These are phyloP conservation scores for Allomyces macrogynus DNA, from an alignment of 192 early-diverging fungal genomes.

Conservation along the genomic window DNA sequence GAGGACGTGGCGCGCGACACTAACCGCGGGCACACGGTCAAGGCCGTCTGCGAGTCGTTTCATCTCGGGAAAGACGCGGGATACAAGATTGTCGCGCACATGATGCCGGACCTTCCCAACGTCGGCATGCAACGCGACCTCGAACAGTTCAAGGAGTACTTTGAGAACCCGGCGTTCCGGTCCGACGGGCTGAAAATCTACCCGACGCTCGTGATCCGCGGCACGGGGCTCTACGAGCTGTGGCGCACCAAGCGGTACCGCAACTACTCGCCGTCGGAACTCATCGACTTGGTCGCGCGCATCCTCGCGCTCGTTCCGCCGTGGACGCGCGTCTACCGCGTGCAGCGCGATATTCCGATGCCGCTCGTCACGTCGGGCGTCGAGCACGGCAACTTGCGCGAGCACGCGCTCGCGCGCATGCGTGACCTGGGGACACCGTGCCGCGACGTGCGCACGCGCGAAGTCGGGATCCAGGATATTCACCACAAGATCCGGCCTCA, in stretches of 20 bases:
- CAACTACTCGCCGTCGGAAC: conserved; percentile 89
- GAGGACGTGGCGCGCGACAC: conserved; percentile 99
- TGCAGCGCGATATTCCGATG: conserved; percentile 99
- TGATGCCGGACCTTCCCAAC: conserved; percentile 99
- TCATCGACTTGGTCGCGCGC: conserved; percentile 84
- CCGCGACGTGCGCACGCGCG: conserved; percentile 90
- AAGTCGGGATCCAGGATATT: conserved; percentile 96
- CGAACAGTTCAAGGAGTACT: conserved; percentile 94
- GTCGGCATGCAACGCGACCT: conserved; percentile 98
- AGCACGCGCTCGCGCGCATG: conserved; percentile 88
- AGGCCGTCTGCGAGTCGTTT: conserved; percentile 92
- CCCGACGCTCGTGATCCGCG: conserved; percentile 95
- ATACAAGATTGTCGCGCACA: conserved; percentile 96
- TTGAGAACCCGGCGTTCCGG: conserved; percentile 98
- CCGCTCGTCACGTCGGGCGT: conserved; percentile 95
- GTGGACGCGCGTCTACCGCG: conserved; percentile 96
- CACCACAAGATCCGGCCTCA: conserved; percentile 88
- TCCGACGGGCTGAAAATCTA: conserved; percentile 96
- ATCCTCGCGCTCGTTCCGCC: conserved; percentile 94
- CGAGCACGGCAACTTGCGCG: conserved; percentile 91
- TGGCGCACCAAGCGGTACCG: conserved; percentile 96
- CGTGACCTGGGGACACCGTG: conserved; percentile 89
- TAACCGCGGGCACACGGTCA: conserved; percentile 94
- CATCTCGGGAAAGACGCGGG: conserved; percentile 95
- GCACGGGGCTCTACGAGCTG: conserved; percentile 93